Evolutionary conservation across 495 filamentous ascomycete species (phyloP).

Genomic region (Saxophila tyrrhenica): DNA sequence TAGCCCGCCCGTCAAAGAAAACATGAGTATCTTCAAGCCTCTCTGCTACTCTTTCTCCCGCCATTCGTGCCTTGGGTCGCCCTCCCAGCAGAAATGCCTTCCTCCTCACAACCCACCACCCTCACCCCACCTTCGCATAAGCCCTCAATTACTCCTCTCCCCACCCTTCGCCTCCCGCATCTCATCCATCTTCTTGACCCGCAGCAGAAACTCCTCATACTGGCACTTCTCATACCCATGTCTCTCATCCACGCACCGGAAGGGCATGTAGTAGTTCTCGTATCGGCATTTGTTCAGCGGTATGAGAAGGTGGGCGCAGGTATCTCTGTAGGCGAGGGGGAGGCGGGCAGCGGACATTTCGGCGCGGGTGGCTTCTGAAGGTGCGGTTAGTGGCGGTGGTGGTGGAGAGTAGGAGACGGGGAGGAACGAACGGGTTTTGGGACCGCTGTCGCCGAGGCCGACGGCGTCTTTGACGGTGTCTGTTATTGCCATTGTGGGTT

Average conservation of each 20-base stretch:
- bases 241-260: constrained; percentile 95
- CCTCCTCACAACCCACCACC: too few relatives aligned
- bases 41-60: too few relatives aligned
- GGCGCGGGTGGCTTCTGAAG: constrained; percentile 56
- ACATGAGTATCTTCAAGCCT: not conserved
- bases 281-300: constrained; percentile 89
- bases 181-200: constrained; percentile 97
- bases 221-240: constrained; percentile 99
- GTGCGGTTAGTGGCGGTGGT: not conserved
- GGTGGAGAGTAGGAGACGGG: not conserved
- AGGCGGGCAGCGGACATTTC: constrained; percentile 87
- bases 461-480: constrained; percentile 33
- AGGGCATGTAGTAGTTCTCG: constrained; percentile 87
- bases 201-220: constrained; percentile 96
- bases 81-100: too few relatives aligned
- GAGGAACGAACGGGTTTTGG: constrained; percentile 4
- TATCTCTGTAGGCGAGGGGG: constrained; percentile 83
- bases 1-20: too few relatives aligned
- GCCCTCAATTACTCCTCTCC: constrained; percentile 77
- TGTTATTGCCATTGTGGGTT: constrained; percentile 27
- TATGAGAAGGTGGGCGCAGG: constrained; percentile 85
- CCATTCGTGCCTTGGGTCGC: too few relatives aligned
- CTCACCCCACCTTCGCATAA: too few relatives aligned
- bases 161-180: constrained; percentile 76
- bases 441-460: constrained; percentile 21